Base-by-base conservation (phyloP, 2,329 filamentous ascomycete genomes). In the Pseudocercospora vitis region DNA sequence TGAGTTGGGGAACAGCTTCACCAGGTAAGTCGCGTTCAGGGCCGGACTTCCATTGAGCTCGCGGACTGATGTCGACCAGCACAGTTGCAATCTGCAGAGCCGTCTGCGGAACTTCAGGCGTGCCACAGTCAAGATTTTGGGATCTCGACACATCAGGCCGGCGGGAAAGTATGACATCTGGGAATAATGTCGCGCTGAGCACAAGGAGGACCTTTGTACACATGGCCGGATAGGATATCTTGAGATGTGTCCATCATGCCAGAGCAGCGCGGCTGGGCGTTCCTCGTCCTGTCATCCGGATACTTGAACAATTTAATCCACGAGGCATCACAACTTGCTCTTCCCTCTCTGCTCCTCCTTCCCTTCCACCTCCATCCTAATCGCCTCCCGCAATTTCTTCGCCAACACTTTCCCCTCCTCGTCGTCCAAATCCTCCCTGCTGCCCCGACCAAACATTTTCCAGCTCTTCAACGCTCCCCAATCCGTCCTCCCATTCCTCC, bases 391-490 rank as follows among this genome's bases (percentile, higher is more conserved):
- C 66, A 73, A 51, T 63, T 77, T 74, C 37, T 69, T 77, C 5
- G 86, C 86, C 57, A 92, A 67, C 52, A 66, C 73, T 14, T 68
- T 77, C 0, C 81, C 89, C 61, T 91, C 88, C 8, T 88, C 85
- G 32, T 91, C 88, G 63, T 91, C 88, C 51, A 92, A 67, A 57
- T 92, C 88, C 59, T 86, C 83, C 51, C 89, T 75, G 67, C 80
- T 77, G 0, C 89, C 89, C 11, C 85, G 73, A 1, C 88, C 89
- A 74, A 92, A 92, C 88, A 91, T 91, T 42, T 86, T 89, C 74
- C 90, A 91, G 68, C 84, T 85, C 75, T 81, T 81, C 63, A 70
- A 51, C 63, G 63, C 63, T 3, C 65, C 65, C 35, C 62, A 61
- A 47, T 70, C 65, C 74, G 75, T 42, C 74, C 67, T 61, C 75